Base-by-base conservation (phyloP, 352 stramenopile genomes). In the Peronospora tabacina region DNA sequence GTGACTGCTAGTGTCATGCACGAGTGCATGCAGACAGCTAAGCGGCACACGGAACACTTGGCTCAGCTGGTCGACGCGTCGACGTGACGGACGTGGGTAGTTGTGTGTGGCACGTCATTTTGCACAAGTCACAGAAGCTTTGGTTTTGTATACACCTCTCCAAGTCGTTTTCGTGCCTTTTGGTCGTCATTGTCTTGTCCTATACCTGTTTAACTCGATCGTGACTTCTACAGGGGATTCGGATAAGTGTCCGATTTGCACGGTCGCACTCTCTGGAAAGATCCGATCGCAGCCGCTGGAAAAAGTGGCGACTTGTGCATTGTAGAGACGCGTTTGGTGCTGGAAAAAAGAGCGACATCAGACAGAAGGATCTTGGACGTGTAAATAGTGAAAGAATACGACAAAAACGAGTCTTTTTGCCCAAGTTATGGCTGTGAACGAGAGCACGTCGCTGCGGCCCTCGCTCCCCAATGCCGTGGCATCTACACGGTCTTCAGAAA, bases 11-110 rank as follows among this genome's bases (percentile, higher is more conserved):
- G 44, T 22, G 80, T 66, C 26, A 74, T 92, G 37, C 68, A 84
- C 20, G 33, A 66, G 35, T 88, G 77, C 56, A 88, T 89, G 75
- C 37, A 64, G 19, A 43, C 70, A n/a, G 78, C 81, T 38, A 84
- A 83, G 47, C 46, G 49, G 20, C 72, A 71, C 17, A 53, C 55
- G 5, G 46, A 55, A 30, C 32, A 41, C 24, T 59, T 85, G 49
- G 68, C 66, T 3, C 63, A 57, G 48, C 65, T 77, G 6, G 61
- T 85, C 34, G 61, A 76, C 12, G 41, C 49, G 24, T 58, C 60
- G 2, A 50, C 24, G 13, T 57, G 54, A 41, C 15, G 15, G 5
- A 26, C 22, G 2, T 22, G 20, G 20, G 2, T 22, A 5, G 22
- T 32, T 32, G 12, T 12, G 28, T 32, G 12, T 8, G 28, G 42